Base-by-base conservation (phyloP, 2,329 filamentous ascomycete species). In the Beauveria rudraprayagi region DNA sequence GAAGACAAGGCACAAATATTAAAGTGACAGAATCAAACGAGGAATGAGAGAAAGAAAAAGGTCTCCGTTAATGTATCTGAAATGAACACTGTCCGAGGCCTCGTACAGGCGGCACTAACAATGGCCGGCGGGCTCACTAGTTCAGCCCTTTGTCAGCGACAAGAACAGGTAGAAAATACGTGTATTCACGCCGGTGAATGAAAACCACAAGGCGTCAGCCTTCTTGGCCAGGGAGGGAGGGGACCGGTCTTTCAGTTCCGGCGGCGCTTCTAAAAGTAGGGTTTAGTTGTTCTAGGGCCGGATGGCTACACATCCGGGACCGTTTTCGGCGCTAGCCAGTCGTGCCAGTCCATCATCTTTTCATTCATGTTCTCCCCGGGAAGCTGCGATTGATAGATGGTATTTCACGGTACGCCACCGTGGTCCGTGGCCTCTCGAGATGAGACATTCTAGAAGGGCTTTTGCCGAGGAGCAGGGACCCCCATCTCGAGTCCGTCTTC, bases 361-460 rank as follows among this genome's bases (percentile, higher is more conserved):
- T 26, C 26, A 28, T 5, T 11, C 30, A 11, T 34, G 4, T 34
- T 34, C 30, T 34, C 30, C 10, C 30, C 40, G 2, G 17, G 17
- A n/a, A 43, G 40, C 5, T 9, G 40, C 40, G 16, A 24, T 24
- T 24, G 24, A 6, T 24, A 44, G 24, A 22, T 22, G 22, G 16
- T 48, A 11, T 24, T 26, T 5, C 28, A 34, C 3, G 10, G 10
- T 5, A 11, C 30, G 30, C 30, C 30, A 34, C 30, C 30, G 30
- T 34, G 30, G 10, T 11, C 30, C 30, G 10, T 11, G 30, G 30
- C 30, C 30, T 34, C 30, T 34, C 30, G 10, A 14, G 9, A 28
- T 51, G 56, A 58, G 56, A 58, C 56, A 58, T 58, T 58, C 56
- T 30, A 19, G 56, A 50, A 56, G 40, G 5, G 17, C 10, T 34